Evolutionary conservation across 2,329 filamentous ascomycete genomes (phyloP).

Genomic region (Clonostachys sp.): DNA sequence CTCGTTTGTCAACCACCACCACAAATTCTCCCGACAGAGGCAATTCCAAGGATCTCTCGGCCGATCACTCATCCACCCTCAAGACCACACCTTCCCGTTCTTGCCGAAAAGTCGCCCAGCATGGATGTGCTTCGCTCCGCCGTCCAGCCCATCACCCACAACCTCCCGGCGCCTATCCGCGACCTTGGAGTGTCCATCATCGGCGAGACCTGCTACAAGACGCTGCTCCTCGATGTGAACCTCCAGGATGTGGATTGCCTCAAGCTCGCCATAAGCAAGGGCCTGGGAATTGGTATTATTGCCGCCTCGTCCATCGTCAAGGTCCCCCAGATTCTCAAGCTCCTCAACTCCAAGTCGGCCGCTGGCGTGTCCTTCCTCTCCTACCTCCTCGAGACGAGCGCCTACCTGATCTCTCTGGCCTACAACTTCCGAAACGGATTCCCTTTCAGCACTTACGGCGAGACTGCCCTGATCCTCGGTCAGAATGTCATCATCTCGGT

Average conservation of each 20-base stretch:
- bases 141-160: conserved; percentile 66
- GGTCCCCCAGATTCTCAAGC: conserved; percentile 93
- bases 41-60: too few relatives aligned
- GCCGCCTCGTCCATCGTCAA: conserved; percentile 88
- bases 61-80: too few relatives aligned
- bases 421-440: conserved; percentile 91
- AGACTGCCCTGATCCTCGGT: conserved; percentile 84
- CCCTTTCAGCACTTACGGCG: conserved; percentile 94
- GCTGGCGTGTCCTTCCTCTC: conserved; percentile 83
- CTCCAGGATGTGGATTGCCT: conserved; percentile 72
- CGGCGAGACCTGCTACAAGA: conserved; percentile 78
- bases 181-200: conserved; percentile 76
- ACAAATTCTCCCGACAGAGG: too few relatives aligned
- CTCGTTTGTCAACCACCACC: too few relatives aligned
- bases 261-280: conserved; percentile 88
- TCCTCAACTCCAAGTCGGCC: conserved; percentile 74
- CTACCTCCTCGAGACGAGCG: conserved; percentile 86
- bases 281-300: conserved; percentile 89
- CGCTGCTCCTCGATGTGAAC: conserved; percentile 81
- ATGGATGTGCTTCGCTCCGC: conserved; percentile 60
- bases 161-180: conserved; percentile 69
- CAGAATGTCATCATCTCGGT: conserved; percentile 90
- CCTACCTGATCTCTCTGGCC: conserved; percentile 83
- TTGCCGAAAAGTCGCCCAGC: conserved; percentile 10
- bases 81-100: too few relatives aligned